Conservation (phyloP, 345 rosid genomes). For the Mangifera indica region DNA sequence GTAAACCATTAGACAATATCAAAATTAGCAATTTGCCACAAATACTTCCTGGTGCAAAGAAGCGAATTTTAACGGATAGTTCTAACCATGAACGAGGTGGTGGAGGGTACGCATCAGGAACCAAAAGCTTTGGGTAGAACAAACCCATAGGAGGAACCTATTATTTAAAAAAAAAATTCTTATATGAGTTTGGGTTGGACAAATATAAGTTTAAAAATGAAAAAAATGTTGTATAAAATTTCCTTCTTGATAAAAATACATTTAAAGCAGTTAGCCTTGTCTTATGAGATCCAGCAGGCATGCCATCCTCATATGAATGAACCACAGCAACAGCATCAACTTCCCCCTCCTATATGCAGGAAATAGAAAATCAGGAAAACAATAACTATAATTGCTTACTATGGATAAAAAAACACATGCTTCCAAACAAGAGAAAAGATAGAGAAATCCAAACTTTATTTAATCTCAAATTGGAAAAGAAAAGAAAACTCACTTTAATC, state of each 20-base stretch:
- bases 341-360: constrained; percentile 62
- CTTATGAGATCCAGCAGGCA: constrained; percentile 76
- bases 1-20: constrained; percentile 3
- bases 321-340: constrained; percentile 61
- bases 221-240: constrained; percentile 10
- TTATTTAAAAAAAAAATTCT: constrained; percentile 14
- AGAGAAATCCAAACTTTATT: constrained; percentile 40
- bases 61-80: constrained; percentile 13
- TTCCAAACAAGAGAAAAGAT: constrained; percentile 12
- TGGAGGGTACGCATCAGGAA: constrained; percentile 81
- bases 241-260: constrained; percentile 33
- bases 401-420: neutral
- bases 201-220: constrained; percentile 11
- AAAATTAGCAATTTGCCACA: constrained; percentile 16
- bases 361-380: constrained; percentile 7
- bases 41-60: constrained; percentile 2
- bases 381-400: neutral
- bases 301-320: constrained; percentile 72
- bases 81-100: constrained; percentile 85
- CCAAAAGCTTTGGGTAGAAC: constrained; percentile 80
- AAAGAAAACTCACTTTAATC: constrained; percentile 53
- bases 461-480: constrained; percentile 35
- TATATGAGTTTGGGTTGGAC: neutral
- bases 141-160: constrained; percentile 98
- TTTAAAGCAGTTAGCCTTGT: constrained; percentile 82